Conservation (phyloP, 1,284 basidiomycete species). For the Austroboletus olivaceoglutinosus region DNA sequence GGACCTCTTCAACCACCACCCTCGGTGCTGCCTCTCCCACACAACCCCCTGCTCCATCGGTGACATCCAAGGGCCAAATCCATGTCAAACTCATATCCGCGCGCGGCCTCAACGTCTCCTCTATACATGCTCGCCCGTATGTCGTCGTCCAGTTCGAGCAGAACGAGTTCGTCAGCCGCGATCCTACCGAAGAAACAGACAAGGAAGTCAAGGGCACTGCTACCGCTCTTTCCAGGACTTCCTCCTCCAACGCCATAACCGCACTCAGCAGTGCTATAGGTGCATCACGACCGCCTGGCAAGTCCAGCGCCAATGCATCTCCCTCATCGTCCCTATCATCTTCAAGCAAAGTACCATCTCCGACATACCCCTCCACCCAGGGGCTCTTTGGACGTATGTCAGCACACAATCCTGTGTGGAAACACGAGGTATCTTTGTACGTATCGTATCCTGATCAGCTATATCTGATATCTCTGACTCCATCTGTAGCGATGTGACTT, state of each 20-base stretch:
- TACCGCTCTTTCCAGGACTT: constrained; percentile 55
- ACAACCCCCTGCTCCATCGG: constrained; percentile 34
- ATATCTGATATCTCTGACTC: constrained; percentile 17
- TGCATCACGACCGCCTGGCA: constrained; percentile 43
- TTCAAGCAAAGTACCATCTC: constrained; percentile 34
- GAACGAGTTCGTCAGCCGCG: constrained; percentile 95
- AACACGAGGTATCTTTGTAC: constrained; percentile 97
- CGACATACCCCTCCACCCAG: constrained; percentile 37
- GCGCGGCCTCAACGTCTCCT: constrained; percentile 76
- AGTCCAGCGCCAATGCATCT: constrained; percentile 36
- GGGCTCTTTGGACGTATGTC: constrained; percentile 64
- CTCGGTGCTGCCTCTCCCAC: constrained; percentile 31
- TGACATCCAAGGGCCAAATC: constrained; percentile 74
- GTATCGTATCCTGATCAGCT: constrained; percentile 35
- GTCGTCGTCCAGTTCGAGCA: constrained; percentile 98
- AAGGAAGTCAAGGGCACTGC: constrained; percentile 84
- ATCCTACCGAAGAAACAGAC: constrained; percentile 84
- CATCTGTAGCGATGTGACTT: constrained; percentile 85
- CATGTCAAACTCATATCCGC: constrained; percentile 96
- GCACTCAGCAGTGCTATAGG: constrained; percentile 71
- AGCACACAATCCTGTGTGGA: constrained; percentile 95
- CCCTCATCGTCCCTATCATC: constrained; percentile 42
- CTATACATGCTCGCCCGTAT: constrained; percentile 77
- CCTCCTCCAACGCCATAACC: constrained; percentile 60
- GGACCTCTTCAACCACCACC: constrained; percentile 26